Evolutionary conservation across 768 basidiomycete species (phyloP).

Genomic region (Brasilioporus rufonigricans): DNA sequence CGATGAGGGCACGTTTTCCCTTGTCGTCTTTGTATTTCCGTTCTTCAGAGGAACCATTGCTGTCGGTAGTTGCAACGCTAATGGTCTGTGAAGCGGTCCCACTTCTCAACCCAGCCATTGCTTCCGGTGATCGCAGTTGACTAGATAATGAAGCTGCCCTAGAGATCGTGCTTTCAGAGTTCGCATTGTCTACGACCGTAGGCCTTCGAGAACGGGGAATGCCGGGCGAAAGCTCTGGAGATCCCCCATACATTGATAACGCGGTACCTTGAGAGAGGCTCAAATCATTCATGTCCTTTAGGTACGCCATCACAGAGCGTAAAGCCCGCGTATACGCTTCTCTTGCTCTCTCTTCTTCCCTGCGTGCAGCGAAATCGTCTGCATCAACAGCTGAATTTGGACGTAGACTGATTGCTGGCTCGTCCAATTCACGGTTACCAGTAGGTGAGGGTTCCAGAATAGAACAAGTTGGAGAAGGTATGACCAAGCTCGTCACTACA

Average conservation of each 20-base stretch:
- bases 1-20: slow-evolving; percentile 74
- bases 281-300: slow-evolving; percentile 93
- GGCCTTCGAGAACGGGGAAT: slow-evolving; percentile 58
- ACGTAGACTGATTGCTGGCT: slow-evolving; percentile 25
- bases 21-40: slow-evolving; percentile 93
- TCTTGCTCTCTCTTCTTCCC: slow-evolving; percentile 68
- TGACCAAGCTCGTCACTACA: slow-evolving; percentile 55
- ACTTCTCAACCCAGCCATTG: slow-evolving; percentile 57
- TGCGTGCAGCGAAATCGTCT: slow-evolving; percentile 43
- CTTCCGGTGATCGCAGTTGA: slow-evolving; percentile 65
- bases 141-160: slow-evolving; percentile 48
- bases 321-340: slow-evolving; percentile 79
- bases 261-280: slow-evolving; percentile 59
- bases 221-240: slow-evolving; percentile 41
- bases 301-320: slow-evolving; percentile 91
- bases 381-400: slow-evolving; percentile 50
- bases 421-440: slow-evolving; percentile 35
- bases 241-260: slow-evolving; percentile 56
- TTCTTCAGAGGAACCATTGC: slow-evolving; percentile 70
- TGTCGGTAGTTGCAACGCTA: slow-evolving; percentile 74
- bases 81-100: slow-evolving; percentile 61
- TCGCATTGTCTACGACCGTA: slow-evolving; percentile 53
- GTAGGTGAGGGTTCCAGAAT: slow-evolving; percentile 49
- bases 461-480: slow-evolving; percentile 63
- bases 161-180: slow-evolving; percentile 50